Conservation (phyloP, 73 alveolate species). For the Uronychia setigera region DNA sequence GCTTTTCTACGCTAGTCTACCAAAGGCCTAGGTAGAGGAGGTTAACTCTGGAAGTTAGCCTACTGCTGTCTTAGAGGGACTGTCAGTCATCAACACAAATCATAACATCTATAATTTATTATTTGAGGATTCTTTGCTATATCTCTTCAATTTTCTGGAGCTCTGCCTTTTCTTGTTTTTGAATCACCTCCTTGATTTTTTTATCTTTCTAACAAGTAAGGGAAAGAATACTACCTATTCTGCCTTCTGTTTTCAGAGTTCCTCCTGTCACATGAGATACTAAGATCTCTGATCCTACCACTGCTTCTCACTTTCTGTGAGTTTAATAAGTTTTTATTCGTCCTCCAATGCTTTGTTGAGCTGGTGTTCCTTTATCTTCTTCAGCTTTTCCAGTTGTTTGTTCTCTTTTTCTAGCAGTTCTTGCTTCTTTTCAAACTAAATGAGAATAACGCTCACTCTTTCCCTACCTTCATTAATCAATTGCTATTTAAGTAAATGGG, state of each 20-base stretch:
- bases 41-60: no score
- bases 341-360: background rate
- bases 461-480: no score
- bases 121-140: background rate
- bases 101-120: background rate
- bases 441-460: no score
- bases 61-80: no score
- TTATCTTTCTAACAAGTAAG: background rate
- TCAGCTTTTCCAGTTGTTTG: background rate
- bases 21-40: background rate
- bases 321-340: background rate
- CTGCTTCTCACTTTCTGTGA: background rate
- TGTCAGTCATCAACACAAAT: no score
- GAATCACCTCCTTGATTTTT: no score
- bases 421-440: no score
- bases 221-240: background rate
- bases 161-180: background rate
- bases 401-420: background rate
- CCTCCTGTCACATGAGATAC: background rate
- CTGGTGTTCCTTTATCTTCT: background rate
- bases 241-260: background rate
- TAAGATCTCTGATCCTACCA: background rate
- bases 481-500: no score
- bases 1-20: no score
- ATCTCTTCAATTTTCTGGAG: no score